Conservation (phyloP, 2,329 filamentous ascomycete species). For the Trichoderma hamatum region DNA sequence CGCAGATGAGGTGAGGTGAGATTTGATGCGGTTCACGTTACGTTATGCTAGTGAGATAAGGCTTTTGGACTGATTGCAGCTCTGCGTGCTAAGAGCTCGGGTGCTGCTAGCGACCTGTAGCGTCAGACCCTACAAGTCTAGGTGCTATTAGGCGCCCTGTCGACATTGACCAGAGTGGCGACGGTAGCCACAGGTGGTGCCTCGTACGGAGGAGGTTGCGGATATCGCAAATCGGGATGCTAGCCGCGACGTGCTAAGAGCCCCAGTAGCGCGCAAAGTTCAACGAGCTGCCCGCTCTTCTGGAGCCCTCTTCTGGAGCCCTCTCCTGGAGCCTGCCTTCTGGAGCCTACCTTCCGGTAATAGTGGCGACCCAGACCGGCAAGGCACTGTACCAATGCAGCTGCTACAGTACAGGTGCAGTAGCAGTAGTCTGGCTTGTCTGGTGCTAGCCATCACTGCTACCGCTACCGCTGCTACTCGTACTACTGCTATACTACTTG, state of each 20-base stretch:
- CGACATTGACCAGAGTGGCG: background rate
- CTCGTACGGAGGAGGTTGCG: background rate
- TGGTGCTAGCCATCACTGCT: too few species aligned
- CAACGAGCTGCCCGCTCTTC: background rate
- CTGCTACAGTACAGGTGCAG: too few species aligned
- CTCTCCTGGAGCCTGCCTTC: too few species aligned
- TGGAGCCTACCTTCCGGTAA: background rate
- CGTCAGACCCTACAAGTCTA: background rate
- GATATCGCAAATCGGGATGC: constrained; percentile 20
- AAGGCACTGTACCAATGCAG: too few species aligned
- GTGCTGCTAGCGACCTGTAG: background rate
- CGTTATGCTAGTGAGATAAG: background rate
- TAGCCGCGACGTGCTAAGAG: constrained; percentile 21
- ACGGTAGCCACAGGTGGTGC: background rate
- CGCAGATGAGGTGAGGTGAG: background rate
- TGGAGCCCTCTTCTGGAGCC: too few species aligned
- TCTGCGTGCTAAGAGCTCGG: background rate
- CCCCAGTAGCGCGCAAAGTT: background rate
- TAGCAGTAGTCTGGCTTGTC: too few species aligned
- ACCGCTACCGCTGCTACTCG: too few species aligned
- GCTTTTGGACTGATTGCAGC: background rate
- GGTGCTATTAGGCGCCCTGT: background rate
- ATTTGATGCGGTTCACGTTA: background rate
- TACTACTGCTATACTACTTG: too few species aligned
- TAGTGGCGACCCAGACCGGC: background rate